Evolutionary conservation across 352 stramenopile species (phyloP).

Genomic region (Phytophthora pisi): DNA sequence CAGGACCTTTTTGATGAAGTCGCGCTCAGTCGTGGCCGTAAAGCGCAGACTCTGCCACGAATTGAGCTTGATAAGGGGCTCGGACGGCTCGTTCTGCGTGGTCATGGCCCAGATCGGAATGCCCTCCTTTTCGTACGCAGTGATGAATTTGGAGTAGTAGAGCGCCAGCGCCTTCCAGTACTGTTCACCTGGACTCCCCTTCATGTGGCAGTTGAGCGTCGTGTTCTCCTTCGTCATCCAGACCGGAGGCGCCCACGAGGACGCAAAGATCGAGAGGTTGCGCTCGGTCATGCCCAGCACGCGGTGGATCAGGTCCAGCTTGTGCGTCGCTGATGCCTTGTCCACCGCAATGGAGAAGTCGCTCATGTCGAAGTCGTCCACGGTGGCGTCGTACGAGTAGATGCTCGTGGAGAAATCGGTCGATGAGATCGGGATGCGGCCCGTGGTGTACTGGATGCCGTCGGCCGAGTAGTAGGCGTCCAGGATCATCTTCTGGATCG

Average conservation of each 20-base stretch:
- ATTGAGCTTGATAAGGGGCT: slow-evolving; percentile 34
- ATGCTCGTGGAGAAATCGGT: slow-evolving; percentile 78
- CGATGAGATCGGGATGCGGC: slow-evolving; percentile 74
- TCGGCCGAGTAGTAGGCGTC: slow-evolving; percentile 67
- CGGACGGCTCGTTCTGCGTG: slow-evolving; percentile 77
- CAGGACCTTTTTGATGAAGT: slow-evolving; percentile 76
- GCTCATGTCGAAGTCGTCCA: slow-evolving; percentile 46
- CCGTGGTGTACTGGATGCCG: slow-evolving; percentile 74
- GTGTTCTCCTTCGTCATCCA: slow-evolving; percentile 83
- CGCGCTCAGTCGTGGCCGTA: slow-evolving; percentile 34
- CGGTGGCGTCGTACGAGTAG: slow-evolving; percentile 50
- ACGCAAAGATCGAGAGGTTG: slow-evolving; percentile 65
- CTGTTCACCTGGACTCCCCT: slow-evolving; percentile 41
- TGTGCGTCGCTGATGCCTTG: slow-evolving; percentile 44
- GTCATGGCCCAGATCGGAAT: slow-evolving; percentile 76
- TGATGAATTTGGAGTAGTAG: slow-evolving; percentile 86
- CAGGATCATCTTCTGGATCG: slow-evolving; percentile 60
- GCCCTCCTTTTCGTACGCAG: slow-evolving; percentile 62
- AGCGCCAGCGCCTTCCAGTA: slow-evolving; percentile 68
- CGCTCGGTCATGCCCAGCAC: slow-evolving; percentile 35
- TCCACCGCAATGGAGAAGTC: slow-evolving; percentile 81
- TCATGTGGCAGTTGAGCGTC: slow-evolving; percentile 50
- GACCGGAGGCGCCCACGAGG: slow-evolving; percentile 71
- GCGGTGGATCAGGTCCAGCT: slow-evolving; percentile 47
- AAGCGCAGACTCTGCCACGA: slow-evolving; percentile 60